Evolutionary conservation across 164 flowering plant species (phyloP), one percentile per base, ranked within the genome.

Genomic region (Vitis amurensis): DNA sequence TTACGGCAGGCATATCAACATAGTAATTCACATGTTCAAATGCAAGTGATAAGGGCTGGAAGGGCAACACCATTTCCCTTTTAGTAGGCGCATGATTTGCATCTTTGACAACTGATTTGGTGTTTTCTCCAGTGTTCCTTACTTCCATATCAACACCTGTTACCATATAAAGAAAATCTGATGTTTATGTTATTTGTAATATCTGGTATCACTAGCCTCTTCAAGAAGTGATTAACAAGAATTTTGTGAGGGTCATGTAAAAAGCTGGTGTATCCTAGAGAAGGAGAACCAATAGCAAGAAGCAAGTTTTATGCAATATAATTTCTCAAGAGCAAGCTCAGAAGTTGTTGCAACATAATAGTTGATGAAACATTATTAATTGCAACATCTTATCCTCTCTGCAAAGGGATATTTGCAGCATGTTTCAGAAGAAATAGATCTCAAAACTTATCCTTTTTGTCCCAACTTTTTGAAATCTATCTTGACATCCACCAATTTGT

Each of bases 41-140:
- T 27, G 81, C 72, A 10, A 83, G 79, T 2, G 87, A 77, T 16
- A 79, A 62, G 8, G 81, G 87, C 30, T 68, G 65, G 47, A 83
- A 83, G 3, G 87, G 87, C 61, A 83, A 59, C 27, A 81, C 81
- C 87, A 83, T 83, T 80, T 93, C 92, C 74, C 75, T 82, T 63
- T 59, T 71, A 2, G 64, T 67, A 7, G 61, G 13, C 49, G 66
- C 67, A 55, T 64, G 30, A 7, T 73, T 70, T 55, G 64, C 52
- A 30, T 53, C 76, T 50, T 15, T 13, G 68, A 12, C 31, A 51
- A 17, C 55, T 68, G 68, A 59, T 27, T 56, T 56, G 51, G 50
- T 57, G 15, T 50, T 69, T 11, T 59, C 77, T 58, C 65, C 9
- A 67, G 58, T 68, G 14, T 68, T 81, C 49, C 55, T 73, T 27